phyloP scores from a whole-genome alignment of 2,329 filamentous ascomycete species.

The Sporothrix phasma region DNA sequence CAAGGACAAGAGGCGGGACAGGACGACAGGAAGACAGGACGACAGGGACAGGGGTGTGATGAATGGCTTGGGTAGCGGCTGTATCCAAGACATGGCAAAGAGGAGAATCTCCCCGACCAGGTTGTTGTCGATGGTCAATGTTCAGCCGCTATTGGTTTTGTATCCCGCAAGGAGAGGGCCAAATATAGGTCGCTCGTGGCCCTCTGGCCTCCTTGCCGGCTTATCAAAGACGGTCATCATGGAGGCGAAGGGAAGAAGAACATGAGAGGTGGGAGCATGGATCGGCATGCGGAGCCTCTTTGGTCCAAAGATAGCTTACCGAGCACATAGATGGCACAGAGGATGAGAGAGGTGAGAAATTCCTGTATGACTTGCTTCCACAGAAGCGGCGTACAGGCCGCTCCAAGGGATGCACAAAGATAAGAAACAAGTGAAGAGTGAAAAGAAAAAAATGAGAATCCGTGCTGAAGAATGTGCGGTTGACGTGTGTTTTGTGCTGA shows the following conservation, averaged over 20 bases:
- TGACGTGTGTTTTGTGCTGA: no score
- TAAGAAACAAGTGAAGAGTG: background rate
- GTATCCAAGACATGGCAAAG: constrained; percentile 13
- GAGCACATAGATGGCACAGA: background rate
- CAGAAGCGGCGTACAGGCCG: background rate
- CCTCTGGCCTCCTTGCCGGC: background rate
- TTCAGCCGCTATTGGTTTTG: constrained; percentile 22
- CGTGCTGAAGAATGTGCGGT: background rate
- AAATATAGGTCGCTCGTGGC: background rate
- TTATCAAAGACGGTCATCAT: background rate
- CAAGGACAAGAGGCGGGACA: constrained; percentile 2
- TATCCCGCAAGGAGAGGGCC: constrained; percentile 4
- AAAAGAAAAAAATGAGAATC: background rate
- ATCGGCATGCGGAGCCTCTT: constrained; percentile 4
- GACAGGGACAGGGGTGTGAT: constrained; percentile 10
- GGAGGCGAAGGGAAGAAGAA: background rate
- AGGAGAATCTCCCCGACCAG: constrained; percentile 16
- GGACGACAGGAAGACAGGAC: constrained; percentile 8
- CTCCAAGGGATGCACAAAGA: background rate
- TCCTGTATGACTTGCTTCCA: background rate
- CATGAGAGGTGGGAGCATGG: background rate
- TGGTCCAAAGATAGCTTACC: constrained; percentile 7
- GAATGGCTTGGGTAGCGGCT: constrained; percentile 16
- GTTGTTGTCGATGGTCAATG: constrained; percentile 20
- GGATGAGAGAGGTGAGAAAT: background rate